Percentiles rank a stretch among this genome's conserved stretches.
Evolutionary conservation across 495 filamentous ascomycete species (phyloP).

Genomic region (Cercophora samala): DNA sequence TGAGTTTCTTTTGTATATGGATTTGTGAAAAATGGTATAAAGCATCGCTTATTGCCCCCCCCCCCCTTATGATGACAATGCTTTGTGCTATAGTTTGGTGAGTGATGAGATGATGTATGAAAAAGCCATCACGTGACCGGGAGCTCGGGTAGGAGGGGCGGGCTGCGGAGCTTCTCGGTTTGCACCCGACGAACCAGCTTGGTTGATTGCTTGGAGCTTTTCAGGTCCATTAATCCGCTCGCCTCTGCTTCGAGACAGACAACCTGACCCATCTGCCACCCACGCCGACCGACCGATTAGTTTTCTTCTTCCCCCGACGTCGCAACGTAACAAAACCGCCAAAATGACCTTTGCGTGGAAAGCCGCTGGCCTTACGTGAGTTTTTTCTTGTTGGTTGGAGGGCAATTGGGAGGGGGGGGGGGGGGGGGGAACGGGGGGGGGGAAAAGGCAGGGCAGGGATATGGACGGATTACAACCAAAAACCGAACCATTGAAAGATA

Average conservation of each 20-base stretch:
- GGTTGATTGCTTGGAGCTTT: slow-evolving; percentile 23
- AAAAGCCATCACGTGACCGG: slow-evolving; percentile 29
- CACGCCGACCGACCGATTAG: slow-evolving; percentile 24
- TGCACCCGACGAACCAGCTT: slow-evolving; percentile 2
- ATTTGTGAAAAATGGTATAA: neutral
- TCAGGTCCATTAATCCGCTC: slow-evolving; percentile 19
- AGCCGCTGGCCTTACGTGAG: slow-evolving; percentile 93
- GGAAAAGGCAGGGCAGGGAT: slow-evolving; percentile 4
- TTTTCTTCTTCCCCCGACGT: slow-evolving; percentile 21
- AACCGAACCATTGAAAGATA: too few species aligned
- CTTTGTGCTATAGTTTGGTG: neutral
- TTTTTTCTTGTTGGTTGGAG: neutral
- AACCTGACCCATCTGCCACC: slow-evolving; percentile 14
- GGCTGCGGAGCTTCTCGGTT: slow-evolving; percentile 33
- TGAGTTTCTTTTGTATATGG: slow-evolving; percentile 7
- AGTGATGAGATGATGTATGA: neutral
- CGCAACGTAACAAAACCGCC: slow-evolving; percentile 42
- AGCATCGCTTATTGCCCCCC: too few species aligned
- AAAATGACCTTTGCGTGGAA: slow-evolving; percentile 99
- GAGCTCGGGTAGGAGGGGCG: slow-evolving; percentile 15
- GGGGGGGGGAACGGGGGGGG: neutral
- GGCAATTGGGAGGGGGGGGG: neutral
- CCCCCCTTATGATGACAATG: neutral
- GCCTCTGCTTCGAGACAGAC: slow-evolving; percentile 8
- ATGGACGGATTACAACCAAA: neutral